phyloP scores from a whole-genome alignment of 2,329 filamentous ascomycete species.

The Neopestalotiopsis sp. region DNA sequence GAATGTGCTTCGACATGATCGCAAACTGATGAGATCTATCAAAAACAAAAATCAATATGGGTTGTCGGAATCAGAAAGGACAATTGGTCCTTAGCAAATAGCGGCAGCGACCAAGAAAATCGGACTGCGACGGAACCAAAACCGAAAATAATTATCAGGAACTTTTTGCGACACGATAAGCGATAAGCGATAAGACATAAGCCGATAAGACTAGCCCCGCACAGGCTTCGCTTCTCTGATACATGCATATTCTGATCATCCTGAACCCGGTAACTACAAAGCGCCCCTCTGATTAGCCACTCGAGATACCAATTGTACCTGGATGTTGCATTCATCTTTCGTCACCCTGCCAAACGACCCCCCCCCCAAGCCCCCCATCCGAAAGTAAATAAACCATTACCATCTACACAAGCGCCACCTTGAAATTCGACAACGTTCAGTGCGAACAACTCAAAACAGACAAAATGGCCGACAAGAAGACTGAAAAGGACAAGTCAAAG shows the following conservation, averaged over 20 bases:
- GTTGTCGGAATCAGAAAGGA: neutral
- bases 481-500: slow-evolving; percentile 76
- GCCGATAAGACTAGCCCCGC: slow-evolving; percentile 7
- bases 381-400: slow-evolving; percentile 17
- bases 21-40: neutral
- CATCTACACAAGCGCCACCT: neutral
- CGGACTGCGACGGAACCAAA: neutral
- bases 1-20: slow-evolving; percentile 37
- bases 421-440: neutral
- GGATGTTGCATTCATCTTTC: neutral
- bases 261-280: neutral
- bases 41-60: neutral
- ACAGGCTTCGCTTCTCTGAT: neutral
- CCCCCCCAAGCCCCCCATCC: neutral
- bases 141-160: slow-evolving; percentile 11
- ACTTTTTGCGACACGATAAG: slow-evolving; percentile 17
- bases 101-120: neutral
- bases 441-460: neutral
- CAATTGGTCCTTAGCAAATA: neutral
- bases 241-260: neutral
- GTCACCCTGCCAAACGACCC: slow-evolving; percentile 14
- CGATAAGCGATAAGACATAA: slow-evolving; percentile 1
- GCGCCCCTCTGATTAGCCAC: neutral
- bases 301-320: neutral
- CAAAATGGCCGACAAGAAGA: slow-evolving; percentile 31